A percentile compares a stretch with the other conserved stretches of the same genome.
Conservation (phyloP, 2,329 filamentous ascomycete species). For the Stachybotrys echinatus region DNA sequence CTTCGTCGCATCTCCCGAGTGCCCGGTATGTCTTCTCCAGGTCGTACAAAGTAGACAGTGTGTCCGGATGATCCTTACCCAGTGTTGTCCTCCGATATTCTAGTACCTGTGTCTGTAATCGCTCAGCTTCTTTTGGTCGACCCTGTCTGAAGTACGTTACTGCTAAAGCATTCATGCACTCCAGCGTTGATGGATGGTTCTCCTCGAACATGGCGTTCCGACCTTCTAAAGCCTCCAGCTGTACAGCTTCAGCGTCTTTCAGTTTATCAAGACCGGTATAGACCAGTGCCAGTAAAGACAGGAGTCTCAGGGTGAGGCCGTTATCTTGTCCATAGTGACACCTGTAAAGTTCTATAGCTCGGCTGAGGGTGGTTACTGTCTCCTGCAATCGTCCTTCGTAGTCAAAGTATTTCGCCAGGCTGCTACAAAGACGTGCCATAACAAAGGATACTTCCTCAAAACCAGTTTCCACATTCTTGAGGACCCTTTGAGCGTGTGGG, state of each 20-base stretch:
- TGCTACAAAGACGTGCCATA: no score
- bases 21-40: slow-evolving; percentile 1
- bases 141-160: no score
- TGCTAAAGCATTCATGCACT: no score
- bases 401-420: no score
- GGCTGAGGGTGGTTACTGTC: no score
- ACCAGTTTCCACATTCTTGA: not conserved
- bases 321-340: no score
- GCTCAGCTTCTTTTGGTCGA: slow-evolving; percentile 10
- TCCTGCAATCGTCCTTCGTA: no score
- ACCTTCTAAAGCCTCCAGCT: not conserved
- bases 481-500: not conserved
- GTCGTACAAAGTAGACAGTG: slow-evolving; percentile 4
- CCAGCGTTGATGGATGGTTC: not conserved
- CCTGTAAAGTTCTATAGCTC: no score
- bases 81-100: slow-evolving; percentile 4
- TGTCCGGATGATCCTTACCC: slow-evolving; percentile 8
- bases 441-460: no score
- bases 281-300: no score
- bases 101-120: slow-evolving; percentile 6
- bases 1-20: not conserved
- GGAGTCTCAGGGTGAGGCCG: no score
- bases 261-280: no score
- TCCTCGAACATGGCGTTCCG: not conserved
- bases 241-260: not conserved